Percentiles rank a stretch among this genome's conserved stretches.
Conservation (phyloP, 1,284 basidiomycete genomes). For the Athelia sp. region DNA sequence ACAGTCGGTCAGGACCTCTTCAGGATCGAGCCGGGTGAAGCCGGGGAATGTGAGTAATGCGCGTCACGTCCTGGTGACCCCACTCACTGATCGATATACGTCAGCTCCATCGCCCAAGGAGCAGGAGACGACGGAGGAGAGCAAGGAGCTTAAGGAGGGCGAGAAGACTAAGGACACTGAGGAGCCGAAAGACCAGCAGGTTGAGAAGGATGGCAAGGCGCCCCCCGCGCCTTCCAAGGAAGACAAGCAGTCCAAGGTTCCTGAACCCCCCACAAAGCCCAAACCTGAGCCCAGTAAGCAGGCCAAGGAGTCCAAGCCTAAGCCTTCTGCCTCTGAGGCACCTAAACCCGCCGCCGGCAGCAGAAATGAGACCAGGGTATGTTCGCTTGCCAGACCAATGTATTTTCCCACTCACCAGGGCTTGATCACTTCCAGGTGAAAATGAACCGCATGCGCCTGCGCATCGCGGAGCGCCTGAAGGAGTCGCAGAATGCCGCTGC, state of each 20-base stretch:
- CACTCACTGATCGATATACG: not conserved
- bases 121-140: conserved; percentile 30
- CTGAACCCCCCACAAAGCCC: conserved; percentile 14
- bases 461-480: conserved; percentile 97
- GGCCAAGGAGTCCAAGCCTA: conserved; percentile 26
- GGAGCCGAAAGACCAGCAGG: conserved; percentile 48
- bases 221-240: conserved; percentile 33
- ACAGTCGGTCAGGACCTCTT: conserved; percentile 94
- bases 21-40: conserved; percentile 84
- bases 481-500: conserved; percentile 98
- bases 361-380: conserved; percentile 85
- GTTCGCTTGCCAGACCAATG: not conserved
- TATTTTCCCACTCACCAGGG: not conserved
- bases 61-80: conserved; percentile 19
- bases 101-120: conserved; percentile 21
- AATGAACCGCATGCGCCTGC: conserved; percentile 96
- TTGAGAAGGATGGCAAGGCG: conserved; percentile 38
- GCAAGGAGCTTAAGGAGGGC: conserved; percentile 23
- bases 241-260: conserved; percentile 21
- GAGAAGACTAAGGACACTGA: conserved; percentile 22
- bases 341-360: conserved; percentile 36
- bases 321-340: conserved; percentile 33
- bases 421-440: conserved; percentile 72
- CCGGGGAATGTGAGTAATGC: conserved; percentile 32
- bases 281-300: conserved; percentile 13